These are phyloP conservation scores for Aureobasidium sp. DNA, from an alignment of 2,329 filamentous ascomycete species.

Conservation along the genomic window DNA sequence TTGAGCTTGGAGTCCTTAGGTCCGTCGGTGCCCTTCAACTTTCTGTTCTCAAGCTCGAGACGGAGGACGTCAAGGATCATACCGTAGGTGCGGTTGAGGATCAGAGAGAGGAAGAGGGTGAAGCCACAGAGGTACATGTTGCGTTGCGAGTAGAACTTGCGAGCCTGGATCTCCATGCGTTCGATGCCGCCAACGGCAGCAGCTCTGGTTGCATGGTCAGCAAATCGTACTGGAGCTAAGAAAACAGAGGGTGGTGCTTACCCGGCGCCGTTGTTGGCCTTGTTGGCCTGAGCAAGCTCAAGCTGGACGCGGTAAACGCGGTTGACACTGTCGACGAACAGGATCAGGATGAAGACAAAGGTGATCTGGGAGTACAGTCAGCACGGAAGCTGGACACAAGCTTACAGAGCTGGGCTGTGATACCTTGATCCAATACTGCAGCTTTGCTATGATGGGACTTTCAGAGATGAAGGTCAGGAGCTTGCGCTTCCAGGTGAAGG, in stretches of 20 bases:
- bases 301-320: slow-evolving; percentile 95
- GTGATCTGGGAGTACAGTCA: slow-evolving; percentile 58
- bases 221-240: neutral
- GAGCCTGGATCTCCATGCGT: slow-evolving; percentile 95
- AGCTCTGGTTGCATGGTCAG: slow-evolving; percentile 40
- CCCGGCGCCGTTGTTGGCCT: slow-evolving; percentile 48
- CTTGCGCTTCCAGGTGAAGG: slow-evolving; percentile 76
- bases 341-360: slow-evolving; percentile 97
- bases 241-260: slow-evolving; percentile 28
- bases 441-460: slow-evolving; percentile 74
- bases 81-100: slow-evolving; percentile 97
- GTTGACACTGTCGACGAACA: slow-evolving; percentile 94
- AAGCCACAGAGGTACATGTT: slow-evolving; percentile 99
- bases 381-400: neutral
- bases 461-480: slow-evolving; percentile 96
- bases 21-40: slow-evolving; percentile 60
- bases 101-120: slow-evolving; percentile 96
- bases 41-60: slow-evolving; percentile 85
- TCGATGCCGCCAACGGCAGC: slow-evolving; percentile 76
- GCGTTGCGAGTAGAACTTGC: slow-evolving; percentile 99
- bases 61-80: slow-evolving; percentile 91
- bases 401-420: neutral
- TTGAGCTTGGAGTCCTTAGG: slow-evolving; percentile 67
- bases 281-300: slow-evolving; percentile 68
- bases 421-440: slow-evolving; percentile 94